Percentiles rank a stretch among this genome's conserved stretches.
phyloP scores from a whole-genome alignment of 2,329 filamentous ascomycete genomes.

The Herpotrichia juniperi region DNA sequence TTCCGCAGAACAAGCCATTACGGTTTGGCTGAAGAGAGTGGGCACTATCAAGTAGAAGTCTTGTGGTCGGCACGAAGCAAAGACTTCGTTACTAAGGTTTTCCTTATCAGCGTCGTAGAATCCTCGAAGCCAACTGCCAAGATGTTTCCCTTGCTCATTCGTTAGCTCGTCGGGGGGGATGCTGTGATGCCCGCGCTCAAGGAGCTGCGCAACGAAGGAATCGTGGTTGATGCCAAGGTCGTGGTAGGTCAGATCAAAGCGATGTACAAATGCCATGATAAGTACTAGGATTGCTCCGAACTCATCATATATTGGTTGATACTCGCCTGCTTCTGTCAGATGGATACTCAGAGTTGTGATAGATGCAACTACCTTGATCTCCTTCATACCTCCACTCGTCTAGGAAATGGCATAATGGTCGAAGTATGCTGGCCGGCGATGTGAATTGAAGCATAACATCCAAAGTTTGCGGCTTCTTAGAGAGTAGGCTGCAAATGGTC shows the following conservation, averaged over 20 bases:
- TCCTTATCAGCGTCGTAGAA: slow-evolving; percentile 72
- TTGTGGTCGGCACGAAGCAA: slow-evolving; percentile 81
- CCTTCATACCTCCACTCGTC: slow-evolving; percentile 84
- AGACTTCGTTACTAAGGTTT: slow-evolving; percentile 78
- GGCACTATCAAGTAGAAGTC: slow-evolving; percentile 82
- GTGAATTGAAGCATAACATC: slow-evolving; percentile 80
- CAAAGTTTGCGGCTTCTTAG: slow-evolving; percentile 71
- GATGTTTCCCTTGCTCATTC: slow-evolving; percentile 68
- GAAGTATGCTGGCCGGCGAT: slow-evolving; percentile 70
- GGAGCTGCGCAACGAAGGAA: slow-evolving; percentile 72
- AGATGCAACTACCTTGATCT: slow-evolving; percentile 63
- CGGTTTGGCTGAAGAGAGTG: slow-evolving; percentile 76
- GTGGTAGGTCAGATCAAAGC: slow-evolving; percentile 69
- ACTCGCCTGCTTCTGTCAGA: slow-evolving; percentile 62
- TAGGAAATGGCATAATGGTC: slow-evolving; percentile 75
- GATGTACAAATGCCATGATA: slow-evolving; percentile 74
- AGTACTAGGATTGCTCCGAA: slow-evolving; percentile 79
- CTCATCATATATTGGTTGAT: slow-evolving; percentile 85
- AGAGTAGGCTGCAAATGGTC: slow-evolving; percentile 73
- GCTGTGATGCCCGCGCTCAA: slow-evolving; percentile 65
- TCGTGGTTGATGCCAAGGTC: slow-evolving; percentile 70
- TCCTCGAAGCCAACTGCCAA: slow-evolving; percentile 77
- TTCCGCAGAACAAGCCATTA: slow-evolving; percentile 70
- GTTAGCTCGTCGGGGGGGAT: slow-evolving; percentile 66
- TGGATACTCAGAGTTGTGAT: neutral